phyloP scores from a whole-genome alignment of 495 filamentous ascomycete genomes.

The Pyrenula aspistea region DNA sequence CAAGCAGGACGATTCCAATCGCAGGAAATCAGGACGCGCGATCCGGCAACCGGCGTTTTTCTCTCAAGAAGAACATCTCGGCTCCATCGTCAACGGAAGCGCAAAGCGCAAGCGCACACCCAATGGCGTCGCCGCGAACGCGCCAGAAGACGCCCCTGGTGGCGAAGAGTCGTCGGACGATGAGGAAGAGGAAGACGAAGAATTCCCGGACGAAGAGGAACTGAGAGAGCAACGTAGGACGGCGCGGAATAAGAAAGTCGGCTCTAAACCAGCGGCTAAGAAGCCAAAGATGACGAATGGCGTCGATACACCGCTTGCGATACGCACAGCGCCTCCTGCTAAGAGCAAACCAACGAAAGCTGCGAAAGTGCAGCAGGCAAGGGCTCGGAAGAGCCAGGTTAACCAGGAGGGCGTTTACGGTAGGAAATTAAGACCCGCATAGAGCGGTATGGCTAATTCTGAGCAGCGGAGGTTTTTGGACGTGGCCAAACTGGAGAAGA shows the following conservation, averaged over 20 bases:
- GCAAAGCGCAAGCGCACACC: conserved; percentile 43
- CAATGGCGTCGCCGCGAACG: conserved; percentile 12
- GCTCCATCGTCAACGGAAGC: conserved; percentile 17
- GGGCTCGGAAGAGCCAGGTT: conserved; percentile 49
- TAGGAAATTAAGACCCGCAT: conserved; percentile 23
- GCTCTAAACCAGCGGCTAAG: conserved; percentile 30
- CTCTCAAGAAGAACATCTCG: conserved; percentile 27
- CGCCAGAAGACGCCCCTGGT: conserved; percentile 24
- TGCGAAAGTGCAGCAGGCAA: conserved; percentile 31
- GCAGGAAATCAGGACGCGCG: conserved; percentile 74
- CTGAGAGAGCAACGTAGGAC: conserved; percentile 41
- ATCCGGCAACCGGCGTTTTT: conserved; percentile 61
- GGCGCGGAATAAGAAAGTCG: conserved; percentile 51
- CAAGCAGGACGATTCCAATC: conserved; percentile 37
- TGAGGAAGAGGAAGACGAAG: conserved; percentile 34
- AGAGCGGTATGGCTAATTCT: conserved; percentile 5
- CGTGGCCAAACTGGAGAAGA: conserved; percentile 55
- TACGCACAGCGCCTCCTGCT: conserved; percentile 36
- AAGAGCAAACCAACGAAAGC: conserved; percentile 15
- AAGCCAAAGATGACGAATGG: conserved; percentile 53
- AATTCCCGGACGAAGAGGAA: conserved; percentile 56
- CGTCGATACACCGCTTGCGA: conserved; percentile 32
- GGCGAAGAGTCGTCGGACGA: conserved; percentile 39
- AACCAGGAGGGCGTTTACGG: conserved; percentile 68
- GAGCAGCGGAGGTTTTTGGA: conserved; percentile 68